A percentile compares a stretch with the other conserved stretches of the same genome.
phyloP scores from a whole-genome alignment of 352 stramenopile genomes.

The Globisporangium paroecandrum region DNA sequence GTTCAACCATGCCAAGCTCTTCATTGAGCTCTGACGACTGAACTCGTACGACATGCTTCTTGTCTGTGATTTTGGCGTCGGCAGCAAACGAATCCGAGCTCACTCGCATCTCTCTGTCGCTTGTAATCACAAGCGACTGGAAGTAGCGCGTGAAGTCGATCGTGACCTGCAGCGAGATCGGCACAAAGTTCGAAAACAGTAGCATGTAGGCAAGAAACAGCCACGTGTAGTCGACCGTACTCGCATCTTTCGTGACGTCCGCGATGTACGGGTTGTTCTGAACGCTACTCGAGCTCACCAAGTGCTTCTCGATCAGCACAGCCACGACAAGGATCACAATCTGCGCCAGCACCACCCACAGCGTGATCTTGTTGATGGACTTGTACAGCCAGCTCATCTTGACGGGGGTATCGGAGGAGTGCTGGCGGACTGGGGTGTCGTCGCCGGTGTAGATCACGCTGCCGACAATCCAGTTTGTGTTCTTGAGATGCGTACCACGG shows the following conservation, averaged over 20 bases:
- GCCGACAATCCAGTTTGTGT: conserved; percentile 69
- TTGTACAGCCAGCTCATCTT: conserved; percentile 72
- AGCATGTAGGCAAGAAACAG: conserved; percentile 86
- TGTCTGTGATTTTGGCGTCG: conserved; percentile 12
- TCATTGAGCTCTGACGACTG: conserved; percentile 88
- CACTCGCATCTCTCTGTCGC: conserved; percentile 69
- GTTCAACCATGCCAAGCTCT: conserved; percentile 92
- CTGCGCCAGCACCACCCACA: conserved; percentile 74
- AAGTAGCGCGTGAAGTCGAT: conserved; percentile 86
- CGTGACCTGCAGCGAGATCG: conserved; percentile 90
- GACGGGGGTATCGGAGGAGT: conserved; percentile 63
- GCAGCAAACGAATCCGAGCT: not conserved
- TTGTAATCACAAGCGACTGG: conserved; percentile 67
- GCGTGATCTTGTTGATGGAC: conserved; percentile 81
- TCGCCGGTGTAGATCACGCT: conserved; percentile 85
- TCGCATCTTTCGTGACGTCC: conserved; percentile 31
- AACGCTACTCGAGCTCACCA: conserved; percentile 28
- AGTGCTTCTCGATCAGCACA: conserved; percentile 39
- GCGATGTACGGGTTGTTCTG: conserved; percentile 44
- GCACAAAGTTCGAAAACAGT: conserved; percentile 92
- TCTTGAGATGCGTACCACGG: conserved; percentile 63
- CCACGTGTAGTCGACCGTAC: conserved; percentile 38
- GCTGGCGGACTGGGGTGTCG: conserved; percentile 86
- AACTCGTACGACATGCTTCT: conserved; percentile 57
- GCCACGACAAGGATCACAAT: conserved; percentile 48